Evolutionary conservation across 116 monocot species (phyloP), one percentile per base, ranked within the genome.

Genomic region (Papilionanthe hybrid): DNA sequence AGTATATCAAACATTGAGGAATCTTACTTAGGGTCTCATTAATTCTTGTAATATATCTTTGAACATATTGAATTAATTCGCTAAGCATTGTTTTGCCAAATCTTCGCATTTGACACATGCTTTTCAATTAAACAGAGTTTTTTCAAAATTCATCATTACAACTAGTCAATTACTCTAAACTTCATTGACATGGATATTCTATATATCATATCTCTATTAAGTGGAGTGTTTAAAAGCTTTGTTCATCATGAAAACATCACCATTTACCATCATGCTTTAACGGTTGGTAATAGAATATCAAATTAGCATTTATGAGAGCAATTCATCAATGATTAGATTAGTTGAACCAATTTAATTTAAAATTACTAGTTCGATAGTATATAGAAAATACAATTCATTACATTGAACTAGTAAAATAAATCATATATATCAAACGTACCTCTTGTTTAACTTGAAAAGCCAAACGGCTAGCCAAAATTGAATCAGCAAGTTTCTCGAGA

Each of bases 401-500:
- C 63, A 63, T 63, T 63, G 9, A 63, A 25, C 63, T 22, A 42
- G 29, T 73, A 19, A 73, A 73, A 0, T 13, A 42, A 12, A 73
- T 7, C 15, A 43, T 44, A 20, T 20, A 43, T n/a, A 22, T 69
- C 15, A n/a, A 19, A 43, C 0, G 57, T 3, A 90, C 92, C 90
- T 89, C 88, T 78, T 93, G 81, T 82, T 92, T 84, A 77, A 84
- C 86, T 75, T 67, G 69, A 82, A 42, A 25, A 48, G 83, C 82
- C 63, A 88, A 77, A 63, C 93, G 87, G 3, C 71, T 87, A 41
- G 88, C 86, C 75, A 95, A 86, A 83, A 95, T 92, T 22, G 79
- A 89, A 78, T 89, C 84, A 72, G 92, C 85, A 76, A 95, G 92
- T 72, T 89, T 90, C 76, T 28, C 53, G 42, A 95, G 76, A 65